Conservation (phyloP, 257 asterid species). For the Cinchona pubescens region DNA sequence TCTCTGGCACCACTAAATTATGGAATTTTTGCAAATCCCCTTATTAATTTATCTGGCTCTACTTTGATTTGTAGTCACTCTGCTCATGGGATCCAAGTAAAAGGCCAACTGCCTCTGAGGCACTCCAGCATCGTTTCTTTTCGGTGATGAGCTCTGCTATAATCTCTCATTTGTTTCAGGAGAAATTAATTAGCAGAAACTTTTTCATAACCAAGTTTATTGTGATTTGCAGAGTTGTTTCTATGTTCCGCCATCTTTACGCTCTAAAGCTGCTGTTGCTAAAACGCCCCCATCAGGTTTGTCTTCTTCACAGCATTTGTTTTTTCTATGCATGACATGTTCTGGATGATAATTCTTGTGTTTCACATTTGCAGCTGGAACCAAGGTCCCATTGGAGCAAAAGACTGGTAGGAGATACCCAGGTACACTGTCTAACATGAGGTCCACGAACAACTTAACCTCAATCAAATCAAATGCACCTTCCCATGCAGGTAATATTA, state of each 20-base stretch:
- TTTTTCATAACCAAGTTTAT: neutral
- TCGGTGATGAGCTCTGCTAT: constrained; percentile 54
- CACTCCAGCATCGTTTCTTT: constrained; percentile 90
- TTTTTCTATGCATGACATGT: neutral
- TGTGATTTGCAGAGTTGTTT: constrained; percentile 61
- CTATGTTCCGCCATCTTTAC: constrained; percentile 83
- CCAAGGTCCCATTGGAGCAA: constrained; percentile 17
- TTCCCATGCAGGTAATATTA: constrained; percentile 41
- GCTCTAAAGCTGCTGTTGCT: constrained; percentile 50
- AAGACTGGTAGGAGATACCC: constrained; percentile 21
- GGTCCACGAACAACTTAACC: constrained; percentile 42
- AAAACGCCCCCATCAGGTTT: constrained; percentile 77
- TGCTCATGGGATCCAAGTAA: constrained; percentile 93
- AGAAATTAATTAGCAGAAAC: neutral
- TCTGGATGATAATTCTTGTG: neutral
- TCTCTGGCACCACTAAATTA: neutral
- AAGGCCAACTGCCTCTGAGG: constrained; percentile 85
- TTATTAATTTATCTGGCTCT: neutral
- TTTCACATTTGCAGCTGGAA: constrained; percentile 42
- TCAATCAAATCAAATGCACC: constrained; percentile 47
- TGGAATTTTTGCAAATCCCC: neutral
- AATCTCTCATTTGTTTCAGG: neutral
- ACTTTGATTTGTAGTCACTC: constrained; percentile 49
- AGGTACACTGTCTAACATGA: constrained; percentile 18
- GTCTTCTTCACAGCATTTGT: constrained; percentile 14